Evolutionary conservation across 2,329 filamentous ascomycete species (phyloP), one percentile per base, ranked within the genome.

Genomic region (Hymenoscyphus occultus): DNA sequence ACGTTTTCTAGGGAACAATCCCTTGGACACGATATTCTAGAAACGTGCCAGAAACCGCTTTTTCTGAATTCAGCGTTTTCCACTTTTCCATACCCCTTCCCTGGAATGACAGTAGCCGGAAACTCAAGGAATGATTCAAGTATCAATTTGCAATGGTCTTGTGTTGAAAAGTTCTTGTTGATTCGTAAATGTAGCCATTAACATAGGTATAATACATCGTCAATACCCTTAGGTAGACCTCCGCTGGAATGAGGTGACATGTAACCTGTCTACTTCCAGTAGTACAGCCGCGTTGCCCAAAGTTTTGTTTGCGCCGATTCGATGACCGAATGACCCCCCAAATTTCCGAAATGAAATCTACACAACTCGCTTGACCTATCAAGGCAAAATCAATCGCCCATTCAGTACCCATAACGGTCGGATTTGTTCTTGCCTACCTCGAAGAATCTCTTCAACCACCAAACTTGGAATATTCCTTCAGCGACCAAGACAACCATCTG

Each of bases 401-500:
- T 68, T 68, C 64, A 75, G 57, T 61, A 73, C 66, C 70, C 59
- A 65, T 67, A 72, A 70, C 79, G 69, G 67, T 71, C 66, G 64
- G 69, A 62, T 68, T 68, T 74, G 67, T 71, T 74, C 61, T 72
- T 72, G 65, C 74, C 71, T 76, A 89, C 87, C 88, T 97, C 93
- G 76, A 97, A 97, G 85, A 99, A 99, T 76, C 95, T 87, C 82
- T 96, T 95, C 77, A 99, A 80, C 93, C 95, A 99, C 94, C 95
- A 99, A 71, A 99, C 94, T 82, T 99, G 95, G 84, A 99, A 99
- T 71, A 97, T 82, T 67, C 93, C 95, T 82, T 98, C 92, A 74
- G 90, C 93, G 71, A 96, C 84, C 69, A 99, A 86, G 60, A 98
- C 88, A 64, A 87, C 85, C 70, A 99, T 87, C 80, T 99, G 93